A percentile compares a stretch with the other conserved stretches of the same genome.
phyloP scores from a whole-genome alignment of 176 grass and related monocot species.

The Alopecurus myosuroides region DNA sequence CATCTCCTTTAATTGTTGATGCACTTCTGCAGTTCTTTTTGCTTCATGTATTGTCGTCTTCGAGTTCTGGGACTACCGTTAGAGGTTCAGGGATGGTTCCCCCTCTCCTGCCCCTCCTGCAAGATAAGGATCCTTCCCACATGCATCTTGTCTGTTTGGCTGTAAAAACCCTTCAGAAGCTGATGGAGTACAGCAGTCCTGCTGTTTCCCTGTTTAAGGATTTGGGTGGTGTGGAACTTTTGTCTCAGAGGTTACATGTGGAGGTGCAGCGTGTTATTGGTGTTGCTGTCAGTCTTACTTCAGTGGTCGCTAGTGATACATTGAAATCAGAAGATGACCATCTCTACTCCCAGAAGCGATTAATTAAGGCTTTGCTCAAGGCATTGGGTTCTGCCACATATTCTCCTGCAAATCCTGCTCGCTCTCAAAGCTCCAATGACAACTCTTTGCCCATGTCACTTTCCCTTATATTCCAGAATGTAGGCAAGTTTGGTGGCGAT shows the following conservation, averaged over 20 bases:
- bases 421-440: slow-evolving; percentile 63
- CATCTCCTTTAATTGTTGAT: slow-evolving; percentile 87
- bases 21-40: slow-evolving; percentile 98
- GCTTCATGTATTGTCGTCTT: slow-evolving; percentile 96
- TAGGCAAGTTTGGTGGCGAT: slow-evolving; percentile 83
- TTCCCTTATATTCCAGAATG: slow-evolving; percentile 91
- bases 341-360: slow-evolving; percentile 74
- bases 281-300: slow-evolving; percentile 40
- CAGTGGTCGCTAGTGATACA: slow-evolving; percentile 54
- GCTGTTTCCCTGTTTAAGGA: slow-evolving; percentile 97
- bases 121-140: slow-evolving; percentile 77
- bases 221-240: slow-evolving; percentile 81
- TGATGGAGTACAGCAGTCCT: slow-evolving; percentile 93
- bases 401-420: slow-evolving; percentile 80
- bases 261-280: slow-evolving; percentile 88
- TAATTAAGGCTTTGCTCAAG: slow-evolving; percentile 95
- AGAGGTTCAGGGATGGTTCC: slow-evolving; percentile 90
- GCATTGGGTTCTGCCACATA: slow-evolving; percentile 91
- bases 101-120: slow-evolving; percentile 78
- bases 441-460: slow-evolving; percentile 83
- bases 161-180: slow-evolving; percentile 93
- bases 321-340: slow-evolving; percentile 74
- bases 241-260: slow-evolving; percentile 76
- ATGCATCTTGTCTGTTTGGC: slow-evolving; percentile 87
- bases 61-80: slow-evolving; percentile 86